Base-by-base conservation (phyloP, 192 early-diverging fungal genomes). In the Pilobolus umbonatus region DNA sequence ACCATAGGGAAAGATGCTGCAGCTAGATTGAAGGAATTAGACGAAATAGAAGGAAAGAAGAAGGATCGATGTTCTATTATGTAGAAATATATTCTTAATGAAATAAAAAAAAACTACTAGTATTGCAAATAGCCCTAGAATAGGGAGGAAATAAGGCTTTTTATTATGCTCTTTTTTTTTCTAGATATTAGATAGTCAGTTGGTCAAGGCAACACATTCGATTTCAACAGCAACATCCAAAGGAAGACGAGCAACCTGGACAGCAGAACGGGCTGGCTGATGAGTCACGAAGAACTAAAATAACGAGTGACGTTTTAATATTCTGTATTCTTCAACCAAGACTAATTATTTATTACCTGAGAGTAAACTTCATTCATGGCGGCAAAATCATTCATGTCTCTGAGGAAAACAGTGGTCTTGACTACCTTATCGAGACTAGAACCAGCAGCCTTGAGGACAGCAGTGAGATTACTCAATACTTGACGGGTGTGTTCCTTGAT, bases 321-420 rank as follows among this genome's bases (percentile, higher is more conserved):
- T 59, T 46, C 14, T 26, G 24, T 30, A 29, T 46, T 43, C 52
- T 61, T 35, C 9, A 47, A 32, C 14, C 17, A 26, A 31, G 5
- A 45, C 35, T 39, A 15, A 10, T 4, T 2, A 12, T 21, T 25
- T 49, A 55, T 61, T 70, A 88, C 83, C 67, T 83, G 77, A 38
- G 70, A 83, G 57, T 98, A 98, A 43, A 90, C 77, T 64, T 91
- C 87, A 73, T 98, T 98, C 82, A 98, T 91, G 19, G 72, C 74
- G 12, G 65, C 82, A 80, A 96, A 98, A 74, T 95, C 89, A 69
- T 91, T 89, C 81, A 90, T 90, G 65, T 84, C 82, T 74, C 92
- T 89, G 34, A 98, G 64, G 72, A 96, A 98, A 45, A 96, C 94
- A 17, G 94, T 96, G 22, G 94, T 95, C 82, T 98, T 98, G 71